Conservation (phyloP, 148 eudicot species). For the Talinum fruticosum region DNA sequence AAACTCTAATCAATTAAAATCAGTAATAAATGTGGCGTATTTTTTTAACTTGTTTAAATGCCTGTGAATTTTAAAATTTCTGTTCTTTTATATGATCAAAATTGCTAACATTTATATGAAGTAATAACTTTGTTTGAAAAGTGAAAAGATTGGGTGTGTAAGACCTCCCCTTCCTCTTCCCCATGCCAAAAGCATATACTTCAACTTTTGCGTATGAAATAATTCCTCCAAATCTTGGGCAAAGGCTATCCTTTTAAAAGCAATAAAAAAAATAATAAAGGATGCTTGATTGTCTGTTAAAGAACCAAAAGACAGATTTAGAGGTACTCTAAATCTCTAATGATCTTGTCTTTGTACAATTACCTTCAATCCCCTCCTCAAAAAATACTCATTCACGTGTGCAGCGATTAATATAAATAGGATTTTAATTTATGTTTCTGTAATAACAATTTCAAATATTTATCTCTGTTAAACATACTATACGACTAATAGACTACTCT, state of each 20-base stretch:
- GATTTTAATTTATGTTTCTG: too few species aligned
- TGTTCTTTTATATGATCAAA: too few species aligned
- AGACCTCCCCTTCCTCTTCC: neutral
- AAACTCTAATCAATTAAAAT: too few species aligned
- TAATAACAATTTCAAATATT: too few species aligned
- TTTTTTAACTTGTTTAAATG: too few species aligned
- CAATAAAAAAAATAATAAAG: constrained; percentile 3
- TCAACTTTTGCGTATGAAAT: constrained; percentile 11
- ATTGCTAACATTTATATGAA: too few species aligned
- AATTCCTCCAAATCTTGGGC: constrained; percentile 8
- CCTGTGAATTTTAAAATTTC: too few species aligned
- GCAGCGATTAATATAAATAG: too few species aligned
- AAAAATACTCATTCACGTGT: neutral
- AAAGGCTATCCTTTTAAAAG: constrained; percentile 18
- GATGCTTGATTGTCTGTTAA: constrained; percentile 2
- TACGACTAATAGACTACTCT: too few species aligned
- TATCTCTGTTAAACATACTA: too few species aligned
- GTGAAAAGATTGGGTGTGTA: neutral
- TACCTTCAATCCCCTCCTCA: too few species aligned
- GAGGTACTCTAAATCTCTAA: neutral
- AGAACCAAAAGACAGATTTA: neutral
- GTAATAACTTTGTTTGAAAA: neutral
- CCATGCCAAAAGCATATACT: constrained; percentile 1
- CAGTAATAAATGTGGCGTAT: too few species aligned
- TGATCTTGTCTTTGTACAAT: neutral